These are phyloP conservation scores for Phytophthora ohioensis DNA, from an alignment of 352 stramenopile genomes.

Conservation along the genomic window DNA sequence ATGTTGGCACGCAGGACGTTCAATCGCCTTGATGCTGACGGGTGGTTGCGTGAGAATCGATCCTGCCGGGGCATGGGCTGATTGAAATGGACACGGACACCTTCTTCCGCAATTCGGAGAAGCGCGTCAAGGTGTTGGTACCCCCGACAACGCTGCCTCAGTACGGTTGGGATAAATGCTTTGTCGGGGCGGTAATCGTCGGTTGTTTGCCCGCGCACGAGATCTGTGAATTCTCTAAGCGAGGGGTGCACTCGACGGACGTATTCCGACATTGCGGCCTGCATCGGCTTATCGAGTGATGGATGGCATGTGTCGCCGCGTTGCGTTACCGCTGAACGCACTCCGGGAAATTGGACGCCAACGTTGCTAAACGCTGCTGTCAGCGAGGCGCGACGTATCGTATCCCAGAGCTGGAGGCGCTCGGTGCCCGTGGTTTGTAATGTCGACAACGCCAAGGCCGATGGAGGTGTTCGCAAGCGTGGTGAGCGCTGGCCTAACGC, in stretches of 20 bases:
- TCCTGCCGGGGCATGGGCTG: not conserved
- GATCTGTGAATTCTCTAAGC: not conserved
- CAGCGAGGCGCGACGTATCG: too few relatives aligned
- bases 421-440: too few relatives aligned
- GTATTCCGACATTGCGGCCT: slow-evolving; percentile 1
- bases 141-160: not conserved
- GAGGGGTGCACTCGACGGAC: not conserved
- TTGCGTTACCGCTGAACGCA: too few relatives aligned
- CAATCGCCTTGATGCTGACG: not conserved
- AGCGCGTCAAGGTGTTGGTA: not conserved
- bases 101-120: not conserved
- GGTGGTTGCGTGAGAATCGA: not conserved
- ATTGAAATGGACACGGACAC: not conserved
- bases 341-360: too few relatives aligned
- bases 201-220: not conserved
- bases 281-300: not conserved
- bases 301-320: too few relatives aligned
- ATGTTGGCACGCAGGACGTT: slow-evolving; percentile 10
- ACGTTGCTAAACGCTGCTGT: too few relatives aligned
- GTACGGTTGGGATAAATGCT: not conserved
- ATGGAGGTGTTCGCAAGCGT: too few relatives aligned
- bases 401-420: too few relatives aligned
- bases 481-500: too few relatives aligned
- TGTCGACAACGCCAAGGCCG: too few relatives aligned
- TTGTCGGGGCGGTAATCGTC: slow-evolving; percentile 15